A percentile compares a stretch with the other conserved stretches of the same genome.
Conservation (phyloP, 352 stramenopile genomes). For the Saprolegnia parasitica region DNA sequence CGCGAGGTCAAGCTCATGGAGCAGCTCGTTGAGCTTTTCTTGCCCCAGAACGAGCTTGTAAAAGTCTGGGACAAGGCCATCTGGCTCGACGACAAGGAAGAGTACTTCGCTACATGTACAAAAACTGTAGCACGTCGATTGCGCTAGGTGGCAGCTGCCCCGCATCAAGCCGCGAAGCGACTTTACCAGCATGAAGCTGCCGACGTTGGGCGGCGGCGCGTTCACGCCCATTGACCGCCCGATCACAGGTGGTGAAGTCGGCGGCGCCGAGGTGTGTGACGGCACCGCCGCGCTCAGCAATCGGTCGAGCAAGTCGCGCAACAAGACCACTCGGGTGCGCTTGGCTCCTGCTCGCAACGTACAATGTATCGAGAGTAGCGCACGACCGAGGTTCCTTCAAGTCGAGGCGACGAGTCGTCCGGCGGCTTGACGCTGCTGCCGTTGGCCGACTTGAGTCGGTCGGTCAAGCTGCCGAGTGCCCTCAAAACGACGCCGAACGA, state of each 20-base stretch:
- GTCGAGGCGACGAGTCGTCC: constrained; percentile 16
- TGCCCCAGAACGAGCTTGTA: constrained; percentile 78
- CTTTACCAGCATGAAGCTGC: constrained; percentile 76
- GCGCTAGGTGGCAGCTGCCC: constrained; percentile 49
- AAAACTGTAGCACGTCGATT: too few species aligned
- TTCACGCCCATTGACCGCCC: constrained; percentile 24
- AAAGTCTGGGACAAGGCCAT: constrained; percentile 85
- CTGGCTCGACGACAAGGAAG: constrained; percentile 77
- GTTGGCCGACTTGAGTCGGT: constrained; percentile 17
- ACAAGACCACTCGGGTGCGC: constrained; percentile 11
- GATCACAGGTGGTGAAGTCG: constrained; percentile 22
- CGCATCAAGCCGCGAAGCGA: constrained; percentile 73
- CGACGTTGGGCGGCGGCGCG: constrained; percentile 33
- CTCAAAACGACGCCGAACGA: constrained; percentile 17
- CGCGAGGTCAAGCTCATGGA: constrained; percentile 84
- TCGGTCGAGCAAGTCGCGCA: constrained; percentile 25
- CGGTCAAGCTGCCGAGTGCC: constrained; percentile 14
- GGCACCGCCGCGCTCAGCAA: constrained; percentile 18
- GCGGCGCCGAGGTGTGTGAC: constrained; percentile 21
- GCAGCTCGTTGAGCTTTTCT: constrained; percentile 80
- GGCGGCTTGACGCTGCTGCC: constrained; percentile 12
- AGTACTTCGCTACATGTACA: constrained; percentile 23
- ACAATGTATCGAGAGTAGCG: too few species aligned
- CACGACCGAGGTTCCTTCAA: constrained; percentile 6
- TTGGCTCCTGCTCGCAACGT: neutral